Conservation (phyloP, 2,329 filamentous ascomycete genomes). For the Berkeleyomyces rouxiae region DNA sequence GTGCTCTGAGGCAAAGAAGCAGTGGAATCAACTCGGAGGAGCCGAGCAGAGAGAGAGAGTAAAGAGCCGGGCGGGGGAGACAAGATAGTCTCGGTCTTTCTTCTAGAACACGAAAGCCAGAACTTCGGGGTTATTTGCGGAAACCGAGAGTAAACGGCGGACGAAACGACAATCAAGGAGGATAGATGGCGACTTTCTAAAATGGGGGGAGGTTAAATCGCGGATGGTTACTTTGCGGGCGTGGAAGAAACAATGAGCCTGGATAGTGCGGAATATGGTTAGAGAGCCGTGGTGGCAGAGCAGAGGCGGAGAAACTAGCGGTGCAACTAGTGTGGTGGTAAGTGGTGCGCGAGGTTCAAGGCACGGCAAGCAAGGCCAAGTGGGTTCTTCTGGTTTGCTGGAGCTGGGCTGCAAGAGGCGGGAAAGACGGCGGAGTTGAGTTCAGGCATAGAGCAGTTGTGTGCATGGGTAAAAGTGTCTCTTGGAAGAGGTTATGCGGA, state of each 20-base stretch:
- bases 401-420: too few relatives aligned
- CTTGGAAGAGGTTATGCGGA: background rate
- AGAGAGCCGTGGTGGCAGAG: background rate
- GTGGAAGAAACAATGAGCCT: background rate
- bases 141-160: background rate
- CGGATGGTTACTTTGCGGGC: background rate
- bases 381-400: too few relatives aligned
- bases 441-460: too few relatives aligned
- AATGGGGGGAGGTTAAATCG: background rate
- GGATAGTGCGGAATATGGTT: background rate
- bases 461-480: background rate
- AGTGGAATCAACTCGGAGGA: constrained; percentile 4
- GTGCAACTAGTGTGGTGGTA: too few relatives aligned
- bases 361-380: too few relatives aligned
- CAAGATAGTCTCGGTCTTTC: background rate
- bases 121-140: background rate
- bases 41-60: background rate
- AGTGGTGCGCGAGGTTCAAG: too few relatives aligned
- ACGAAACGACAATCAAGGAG: background rate
- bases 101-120: background rate
- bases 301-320: background rate
- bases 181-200: constrained; percentile 1
- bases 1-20: constrained; percentile 1
- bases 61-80: background rate
- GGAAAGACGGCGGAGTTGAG: too few relatives aligned